Conservation (phyloP, 2,329 filamentous ascomycete genomes). For the Hyphodiscus sp. region DNA sequence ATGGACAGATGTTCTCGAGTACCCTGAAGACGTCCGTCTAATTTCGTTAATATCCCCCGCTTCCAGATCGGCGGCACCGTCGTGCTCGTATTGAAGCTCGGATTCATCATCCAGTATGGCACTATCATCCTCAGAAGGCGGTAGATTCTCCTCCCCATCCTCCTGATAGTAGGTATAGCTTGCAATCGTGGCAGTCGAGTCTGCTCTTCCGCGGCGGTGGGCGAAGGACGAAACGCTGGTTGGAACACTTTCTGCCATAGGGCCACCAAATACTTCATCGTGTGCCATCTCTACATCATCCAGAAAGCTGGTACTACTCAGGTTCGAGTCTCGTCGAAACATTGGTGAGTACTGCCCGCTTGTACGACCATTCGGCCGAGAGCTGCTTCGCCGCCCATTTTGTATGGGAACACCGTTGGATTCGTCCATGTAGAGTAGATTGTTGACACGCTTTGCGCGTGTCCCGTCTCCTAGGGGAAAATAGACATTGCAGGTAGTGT, state of each 20-base stretch:
- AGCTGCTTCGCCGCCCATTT: conserved; percentile 27
- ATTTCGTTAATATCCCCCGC: conserved; percentile 36
- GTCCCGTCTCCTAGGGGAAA: background rate
- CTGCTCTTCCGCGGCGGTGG: conserved; percentile 72
- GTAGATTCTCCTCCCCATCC: conserved; percentile 50
- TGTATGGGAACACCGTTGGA: conserved; percentile 22
- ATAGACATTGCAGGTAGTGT: background rate
- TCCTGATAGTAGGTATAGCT: conserved; percentile 89
- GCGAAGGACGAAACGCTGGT: conserved; percentile 89
- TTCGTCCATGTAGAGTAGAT: conserved; percentile 19
- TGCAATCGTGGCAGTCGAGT: conserved; percentile 75
- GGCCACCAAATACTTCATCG: conserved; percentile 90
- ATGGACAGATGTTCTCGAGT: conserved; percentile 50
- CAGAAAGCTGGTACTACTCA: conserved; percentile 74
- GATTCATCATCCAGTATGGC: conserved; percentile 35
- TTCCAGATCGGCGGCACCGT: conserved; percentile 29
- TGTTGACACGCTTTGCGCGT: conserved; percentile 9
- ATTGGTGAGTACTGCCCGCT: conserved; percentile 32
- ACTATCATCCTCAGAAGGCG: conserved; percentile 32
- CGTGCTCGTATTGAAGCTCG: conserved; percentile 27
- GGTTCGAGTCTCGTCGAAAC: conserved; percentile 63
- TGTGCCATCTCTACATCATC: conserved; percentile 99
- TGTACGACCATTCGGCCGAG: conserved; percentile 22
- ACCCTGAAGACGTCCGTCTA: conserved; percentile 56
- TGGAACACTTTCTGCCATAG: conserved; percentile 91